phyloP scores from a whole-genome alignment of 192 early-diverging fungal genomes.

The Coemansia sp. region DNA sequence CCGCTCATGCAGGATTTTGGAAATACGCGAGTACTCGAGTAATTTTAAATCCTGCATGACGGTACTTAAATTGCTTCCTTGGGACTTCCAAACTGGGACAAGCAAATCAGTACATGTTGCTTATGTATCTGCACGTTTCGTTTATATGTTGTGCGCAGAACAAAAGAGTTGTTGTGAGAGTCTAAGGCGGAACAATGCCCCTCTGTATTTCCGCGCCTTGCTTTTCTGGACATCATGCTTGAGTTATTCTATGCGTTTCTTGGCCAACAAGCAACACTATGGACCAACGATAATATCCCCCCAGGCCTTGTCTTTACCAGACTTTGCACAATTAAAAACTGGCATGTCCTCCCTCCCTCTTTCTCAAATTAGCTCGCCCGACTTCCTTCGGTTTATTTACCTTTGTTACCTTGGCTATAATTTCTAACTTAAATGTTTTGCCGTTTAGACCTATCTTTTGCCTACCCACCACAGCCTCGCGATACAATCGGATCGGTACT shows the following conservation, averaged over 20 bases:
- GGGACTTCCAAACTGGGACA: conserved; percentile 11
- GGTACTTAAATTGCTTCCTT: conserved; percentile 37
- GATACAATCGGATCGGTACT: conserved; percentile 21
- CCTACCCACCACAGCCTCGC: conserved; percentile 33
- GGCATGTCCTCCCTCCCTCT: not conserved
- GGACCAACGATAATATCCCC: not conserved
- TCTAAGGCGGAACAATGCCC: too few relatives aligned
- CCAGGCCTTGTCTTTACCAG: not conserved
- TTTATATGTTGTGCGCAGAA: conserved; percentile 4
- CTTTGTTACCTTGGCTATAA: not conserved
- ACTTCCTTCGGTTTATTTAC: not conserved
- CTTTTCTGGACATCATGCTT: too few relatives aligned
- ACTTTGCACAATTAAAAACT: not conserved
- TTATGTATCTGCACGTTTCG: conserved; percentile 7
- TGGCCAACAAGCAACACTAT: not conserved
- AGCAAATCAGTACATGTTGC: not conserved
- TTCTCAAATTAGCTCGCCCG: not conserved
- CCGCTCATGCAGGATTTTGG: not conserved
- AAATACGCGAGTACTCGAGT: not conserved
- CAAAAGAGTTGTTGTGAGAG: too few relatives aligned
- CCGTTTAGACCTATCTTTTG: conserved; percentile 34
- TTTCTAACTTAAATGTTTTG: conserved; percentile 10
- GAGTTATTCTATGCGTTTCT: not conserved
- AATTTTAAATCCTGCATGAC: conserved; percentile 20
- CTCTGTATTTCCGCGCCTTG: too few relatives aligned